These are phyloP conservation scores for Acacia crassicarpa DNA, from an alignment of 306 rosid species.

Conservation along the genomic window DNA sequence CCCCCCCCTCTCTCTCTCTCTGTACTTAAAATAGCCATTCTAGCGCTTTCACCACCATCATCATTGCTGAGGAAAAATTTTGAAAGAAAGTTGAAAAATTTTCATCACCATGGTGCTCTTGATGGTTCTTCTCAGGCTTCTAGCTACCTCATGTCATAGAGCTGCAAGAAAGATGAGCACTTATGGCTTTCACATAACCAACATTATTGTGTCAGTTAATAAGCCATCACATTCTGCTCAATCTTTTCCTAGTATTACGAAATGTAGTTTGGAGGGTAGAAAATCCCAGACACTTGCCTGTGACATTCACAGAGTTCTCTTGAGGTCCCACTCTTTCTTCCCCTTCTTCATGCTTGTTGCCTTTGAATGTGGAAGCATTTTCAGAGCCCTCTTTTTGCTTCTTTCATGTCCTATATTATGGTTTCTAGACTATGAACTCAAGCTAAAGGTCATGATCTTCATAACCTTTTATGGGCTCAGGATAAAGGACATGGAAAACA, in stretches of 20 bases:
- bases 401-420: constrained; percentile 49
- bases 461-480: constrained; percentile 53
- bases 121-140: constrained; percentile 2
- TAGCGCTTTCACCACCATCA: not conserved
- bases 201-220: constrained; percentile 22
- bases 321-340: constrained; percentile 53
- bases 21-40: not conserved
- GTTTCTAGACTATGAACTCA: constrained; percentile 41
- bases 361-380: constrained; percentile 68
- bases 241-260: constrained; percentile 41
- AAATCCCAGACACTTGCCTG: constrained; percentile 42
- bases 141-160: constrained; percentile 49
- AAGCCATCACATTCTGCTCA: constrained; percentile 1
- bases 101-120: not conserved
- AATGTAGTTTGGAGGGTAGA: constrained; percentile 46
- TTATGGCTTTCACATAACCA: constrained; percentile 34
- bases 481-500: constrained; percentile 46
- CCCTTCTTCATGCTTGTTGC: constrained; percentile 76
- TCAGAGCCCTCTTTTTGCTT: constrained; percentile 54
- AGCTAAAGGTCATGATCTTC: constrained; percentile 49
- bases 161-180: constrained; percentile 52
- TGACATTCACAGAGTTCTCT: constrained; percentile 48
- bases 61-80: not conserved
- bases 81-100: not conserved
- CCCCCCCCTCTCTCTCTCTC: not conserved